phyloP scores from a whole-genome alignment of 768 basidiomycete species.

The Cubamyces sp. region DNA sequence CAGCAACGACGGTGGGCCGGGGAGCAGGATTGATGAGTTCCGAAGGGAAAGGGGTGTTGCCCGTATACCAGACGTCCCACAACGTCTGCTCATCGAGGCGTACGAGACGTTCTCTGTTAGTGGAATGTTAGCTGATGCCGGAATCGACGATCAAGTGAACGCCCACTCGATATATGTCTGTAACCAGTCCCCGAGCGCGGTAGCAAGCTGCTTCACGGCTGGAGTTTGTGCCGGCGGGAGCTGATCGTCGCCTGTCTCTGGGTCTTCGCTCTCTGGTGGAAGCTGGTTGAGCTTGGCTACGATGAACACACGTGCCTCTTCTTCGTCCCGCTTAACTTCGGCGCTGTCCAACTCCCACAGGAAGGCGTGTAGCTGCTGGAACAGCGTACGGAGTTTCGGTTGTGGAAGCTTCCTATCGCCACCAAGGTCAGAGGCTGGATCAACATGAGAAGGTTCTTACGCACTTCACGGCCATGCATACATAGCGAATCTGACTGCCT shows the following conservation, averaged over 20 bases:
- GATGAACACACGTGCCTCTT: constrained; percentile 30
- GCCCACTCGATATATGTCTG: constrained; percentile 53
- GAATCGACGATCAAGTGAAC: not conserved
- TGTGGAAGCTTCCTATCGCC: constrained; percentile 45
- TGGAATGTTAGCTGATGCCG: not conserved
- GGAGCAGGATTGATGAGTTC: constrained; percentile 77
- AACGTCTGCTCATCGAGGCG: constrained; percentile 55
- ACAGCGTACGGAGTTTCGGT: constrained; percentile 40
- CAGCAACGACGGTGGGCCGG: constrained; percentile 62
- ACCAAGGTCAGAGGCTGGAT: not conserved
- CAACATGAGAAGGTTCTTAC: constrained; percentile 20
- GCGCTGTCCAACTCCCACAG: constrained; percentile 38
- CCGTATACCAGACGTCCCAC: constrained; percentile 80
- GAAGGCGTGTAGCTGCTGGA: constrained; percentile 46
- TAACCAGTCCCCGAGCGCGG: constrained; percentile 53
- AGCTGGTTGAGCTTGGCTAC: constrained; percentile 19
- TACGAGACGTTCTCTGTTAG: constrained; percentile 45
- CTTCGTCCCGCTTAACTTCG: constrained; percentile 40
- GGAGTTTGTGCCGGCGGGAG: constrained; percentile 11
- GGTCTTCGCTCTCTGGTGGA: constrained; percentile 10
- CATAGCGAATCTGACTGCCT: constrained; percentile 45
- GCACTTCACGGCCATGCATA: constrained; percentile 55
- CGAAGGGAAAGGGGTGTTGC: constrained; percentile 62
- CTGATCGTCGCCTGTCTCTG: not conserved
- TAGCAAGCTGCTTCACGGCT: constrained; percentile 19